These are phyloP conservation scores for Dactylella cylindrospora DNA, from an alignment of 2,329 filamentous ascomycete genomes.

Conservation along the genomic window DNA sequence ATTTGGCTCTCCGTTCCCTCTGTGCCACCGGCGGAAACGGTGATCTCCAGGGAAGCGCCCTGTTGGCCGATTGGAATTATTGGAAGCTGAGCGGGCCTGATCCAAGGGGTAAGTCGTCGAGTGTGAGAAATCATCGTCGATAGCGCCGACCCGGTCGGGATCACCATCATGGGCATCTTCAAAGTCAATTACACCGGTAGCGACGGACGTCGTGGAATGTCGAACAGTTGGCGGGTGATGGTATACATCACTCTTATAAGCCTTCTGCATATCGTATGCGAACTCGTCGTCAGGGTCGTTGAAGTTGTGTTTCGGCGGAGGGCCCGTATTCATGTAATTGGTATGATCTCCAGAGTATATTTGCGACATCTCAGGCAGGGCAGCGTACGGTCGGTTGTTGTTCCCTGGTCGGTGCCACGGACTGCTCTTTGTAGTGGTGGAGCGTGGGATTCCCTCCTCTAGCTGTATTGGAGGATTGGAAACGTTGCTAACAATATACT, in stretches of 20 bases:
- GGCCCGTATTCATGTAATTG: constrained; percentile 30
- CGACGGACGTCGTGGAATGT: constrained; percentile 41
- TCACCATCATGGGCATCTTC: constrained; percentile 43
- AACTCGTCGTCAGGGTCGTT: constrained; percentile 39
- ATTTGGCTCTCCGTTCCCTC: constrained; percentile 24
- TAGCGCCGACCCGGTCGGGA: constrained; percentile 41
- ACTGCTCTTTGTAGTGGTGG: too few relatives aligned
- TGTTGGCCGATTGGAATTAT: constrained; percentile 34
- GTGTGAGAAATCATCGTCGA: constrained; percentile 43
- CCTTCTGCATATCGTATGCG: constrained; percentile 37
- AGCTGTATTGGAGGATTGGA: constrained; percentile 32
- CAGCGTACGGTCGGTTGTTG: constrained; percentile 28
- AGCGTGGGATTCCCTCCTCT: constrained; percentile 22
- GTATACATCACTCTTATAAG: constrained; percentile 39
- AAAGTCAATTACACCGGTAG: constrained; percentile 42
- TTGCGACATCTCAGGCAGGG: constrained; percentile 38
- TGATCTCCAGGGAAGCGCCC: constrained; percentile 31
- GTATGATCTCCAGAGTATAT: constrained; percentile 41
- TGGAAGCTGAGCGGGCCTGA: constrained; percentile 36
- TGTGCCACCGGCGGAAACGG: constrained; percentile 37
- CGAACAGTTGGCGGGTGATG: constrained; percentile 35
- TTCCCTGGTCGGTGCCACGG: constrained; percentile 29
- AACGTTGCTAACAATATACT: constrained; percentile 38
- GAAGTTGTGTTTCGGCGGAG: constrained; percentile 41
- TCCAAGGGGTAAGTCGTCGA: constrained; percentile 40